Evolutionary conservation across 179 eudicot genomes (phyloP), one percentile per base, ranked within the genome.

Genomic region (Silene coronaria): DNA sequence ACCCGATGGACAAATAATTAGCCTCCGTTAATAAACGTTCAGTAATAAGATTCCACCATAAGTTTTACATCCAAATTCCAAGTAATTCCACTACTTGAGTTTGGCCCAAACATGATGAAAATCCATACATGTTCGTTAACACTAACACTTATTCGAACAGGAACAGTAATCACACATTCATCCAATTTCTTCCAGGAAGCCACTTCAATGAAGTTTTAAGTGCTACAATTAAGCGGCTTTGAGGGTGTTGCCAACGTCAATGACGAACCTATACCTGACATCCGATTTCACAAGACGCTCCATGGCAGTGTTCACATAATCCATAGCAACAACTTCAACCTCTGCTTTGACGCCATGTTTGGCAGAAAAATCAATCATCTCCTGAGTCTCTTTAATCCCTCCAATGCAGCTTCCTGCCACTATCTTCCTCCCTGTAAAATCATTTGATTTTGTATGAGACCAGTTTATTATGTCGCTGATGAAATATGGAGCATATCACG

Each of bases 221-320:
- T 32, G 17, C 12, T 16, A 5, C 23, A 1, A 55, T 76, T 64
- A 79, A 64, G 76, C 68, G 74, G 51, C 75, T 64, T 74, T 79
- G 2, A 79, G 53, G 57, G 78, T 60, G 64, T 74, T 79, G 63
- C 32, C 78, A 45, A 79, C 71, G 7, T 74, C 75, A 13, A 79
- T 42, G 51, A 79, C 78, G 21, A 79, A 74, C 17, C 75, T 68
- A 28, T 79, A 74, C 13, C 67, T 60, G 46, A 74, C 81, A 9
- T 79, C 81, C 5, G 69, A 64, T 48, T 74, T 79, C 19, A 27
- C 53, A 1, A 79, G 64, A 32, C 81, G 77, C 62, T 38, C 78
- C 80, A 79, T 71, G 67, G 83, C 83, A 1, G 77, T 80, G 83
- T 80, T 80, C 2, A 76, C 77, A 67, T 80, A 80, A 64, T 80